Base-by-base conservation (phyloP, 495 filamentous ascomycete species). In the Lasiosphaeria miniovina region DNA sequence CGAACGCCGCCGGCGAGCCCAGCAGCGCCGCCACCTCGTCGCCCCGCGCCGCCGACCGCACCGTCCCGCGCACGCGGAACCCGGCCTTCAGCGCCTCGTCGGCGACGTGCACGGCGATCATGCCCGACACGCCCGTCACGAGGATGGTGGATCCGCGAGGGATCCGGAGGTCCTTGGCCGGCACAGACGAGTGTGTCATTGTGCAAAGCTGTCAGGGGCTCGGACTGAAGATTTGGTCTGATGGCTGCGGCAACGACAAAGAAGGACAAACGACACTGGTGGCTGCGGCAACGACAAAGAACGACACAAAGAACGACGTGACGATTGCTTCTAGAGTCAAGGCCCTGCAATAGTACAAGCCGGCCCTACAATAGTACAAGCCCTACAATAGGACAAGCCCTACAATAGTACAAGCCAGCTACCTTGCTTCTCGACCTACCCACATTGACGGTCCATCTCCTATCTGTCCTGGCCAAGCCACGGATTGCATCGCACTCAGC, bases 1-100 rank as follows among this genome's bases (percentile, higher is more conserved):
- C 46, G 46, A 49, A 49, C 14, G 14, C 24, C 14, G 14, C 24
- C 9, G 46, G 46, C 46, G 46, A 49, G 8, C 15, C 15, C 14
- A 49, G n/a, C 46, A 49, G 24, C 14, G 46, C 14, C 14, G 46
- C 8, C 9, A 31, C 46, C n/a, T n/a, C 46, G 9, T 31, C 14
- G 46, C 46, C 46, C n/a, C 24, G 9, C n/a, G 9, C 46, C 9
- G 14, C 24, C 7, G 46, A 15, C 46, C 46, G 14, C 14, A 49
- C 46, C 7, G 46, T 49, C n/a, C 46, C 46, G 15, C 46, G 46
- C 9, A 49, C 46, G 7, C 46, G 46, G 46, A 49, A 49, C 46
- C 46, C 46, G 7, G 46, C 46, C 46, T 49, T 49, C 7, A 49
- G 46, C 9, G 46, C 46, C 46, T 49, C 46, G n/a, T 49, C 46